A percentile compares a stretch with the other conserved stretches of the same genome.
Evolutionary conservation across 192 early-diverging fungal genomes (phyloP).

Genomic region (Spizellomyces sp.): DNA sequence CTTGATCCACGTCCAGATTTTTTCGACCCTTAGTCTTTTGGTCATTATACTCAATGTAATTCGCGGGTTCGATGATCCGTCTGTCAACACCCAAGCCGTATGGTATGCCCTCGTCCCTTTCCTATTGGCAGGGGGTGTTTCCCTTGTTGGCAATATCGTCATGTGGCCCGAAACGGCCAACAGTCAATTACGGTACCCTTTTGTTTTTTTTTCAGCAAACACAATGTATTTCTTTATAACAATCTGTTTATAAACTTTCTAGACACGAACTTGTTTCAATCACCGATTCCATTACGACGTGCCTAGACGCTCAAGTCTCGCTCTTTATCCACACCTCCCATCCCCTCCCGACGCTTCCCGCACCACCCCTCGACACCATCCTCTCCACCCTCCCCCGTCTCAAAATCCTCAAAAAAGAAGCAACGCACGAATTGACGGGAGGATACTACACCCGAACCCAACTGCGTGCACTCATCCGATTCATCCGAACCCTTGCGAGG

Average conservation of each 20-base stretch:
- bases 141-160: not conserved
- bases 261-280: not conserved
- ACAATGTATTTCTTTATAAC: not conserved
- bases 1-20: not conserved
- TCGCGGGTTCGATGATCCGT: not conserved
- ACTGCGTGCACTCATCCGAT: not conserved
- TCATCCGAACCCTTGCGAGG: not conserved
- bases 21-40: not conserved
- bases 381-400: not conserved
- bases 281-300: not conserved
- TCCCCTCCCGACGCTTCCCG: too few relatives aligned
- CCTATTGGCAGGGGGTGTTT: not conserved
- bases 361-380: too few relatives aligned
- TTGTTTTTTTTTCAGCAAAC: not conserved
- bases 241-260: not conserved
- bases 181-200: not conserved
- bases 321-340: not conserved
- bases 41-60: not conserved
- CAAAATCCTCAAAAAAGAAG: not conserved
- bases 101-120: not conserved
- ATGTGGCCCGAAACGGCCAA: not conserved
- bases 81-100: not conserved
- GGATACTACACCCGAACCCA: not conserved
- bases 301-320: not conserved
- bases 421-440: not conserved